Evolutionary conservation across 768 basidiomycete genomes (phyloP).

Genomic region (Pleurotus cornucopiae): DNA sequence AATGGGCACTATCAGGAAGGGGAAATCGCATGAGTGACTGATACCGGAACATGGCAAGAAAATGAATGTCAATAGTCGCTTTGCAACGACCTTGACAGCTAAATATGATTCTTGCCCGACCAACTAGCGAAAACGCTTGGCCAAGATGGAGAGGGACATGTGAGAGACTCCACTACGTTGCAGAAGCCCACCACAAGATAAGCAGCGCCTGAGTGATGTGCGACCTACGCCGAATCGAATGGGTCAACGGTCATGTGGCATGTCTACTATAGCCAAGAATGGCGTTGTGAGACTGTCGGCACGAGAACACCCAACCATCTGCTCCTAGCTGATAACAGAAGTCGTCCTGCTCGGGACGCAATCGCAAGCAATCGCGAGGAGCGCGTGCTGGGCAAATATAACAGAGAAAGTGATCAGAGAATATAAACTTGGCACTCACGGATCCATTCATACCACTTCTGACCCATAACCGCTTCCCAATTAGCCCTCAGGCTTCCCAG

Average conservation of each 20-base stretch:
- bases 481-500: conserved; percentile 53
- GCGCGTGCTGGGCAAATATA: background rate
- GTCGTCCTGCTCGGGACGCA: too few relatives aligned
- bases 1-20: conserved; percentile 46
- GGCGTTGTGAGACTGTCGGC: too few relatives aligned
- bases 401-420: conserved; percentile 5
- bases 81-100: background rate
- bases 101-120: too few relatives aligned
- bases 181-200: too few relatives aligned
- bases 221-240: too few relatives aligned
- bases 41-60: background rate
- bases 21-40: conserved; percentile 8
- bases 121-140: too few relatives aligned
- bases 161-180: background rate
- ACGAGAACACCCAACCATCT: too few relatives aligned
- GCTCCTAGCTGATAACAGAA: too few relatives aligned
- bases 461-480: conserved; percentile 86
- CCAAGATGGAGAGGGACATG: background rate
- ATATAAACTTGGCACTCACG: conserved; percentile 44
- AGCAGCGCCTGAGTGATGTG: too few relatives aligned
- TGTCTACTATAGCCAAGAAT: too few relatives aligned
- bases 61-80: background rate
- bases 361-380: too few relatives aligned
- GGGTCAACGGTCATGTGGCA: too few relatives aligned
- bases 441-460: conserved; percentile 65